Conservation (phyloP, 169 alveolate species). For the Plasmodium cynomolgi region DNA sequence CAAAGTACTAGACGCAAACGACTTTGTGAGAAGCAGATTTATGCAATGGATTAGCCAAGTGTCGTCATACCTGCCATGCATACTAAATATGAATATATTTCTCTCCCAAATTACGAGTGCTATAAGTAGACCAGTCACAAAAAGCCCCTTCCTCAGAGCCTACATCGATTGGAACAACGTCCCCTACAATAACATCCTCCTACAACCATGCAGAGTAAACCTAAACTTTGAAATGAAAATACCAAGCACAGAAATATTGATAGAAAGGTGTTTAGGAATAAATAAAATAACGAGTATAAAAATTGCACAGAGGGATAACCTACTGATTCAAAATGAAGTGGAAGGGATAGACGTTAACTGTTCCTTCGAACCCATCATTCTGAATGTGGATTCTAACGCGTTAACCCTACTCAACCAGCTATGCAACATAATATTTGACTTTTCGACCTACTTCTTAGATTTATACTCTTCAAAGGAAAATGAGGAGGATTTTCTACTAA, state of each 20-base stretch:
- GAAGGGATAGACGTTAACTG: conserved; percentile 55
- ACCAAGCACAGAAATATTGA: conserved; percentile 30
- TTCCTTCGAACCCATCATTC: conserved; percentile 41
- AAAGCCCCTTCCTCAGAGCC: conserved; percentile 57
- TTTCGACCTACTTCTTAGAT: conserved; percentile 21
- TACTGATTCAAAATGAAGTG: conserved; percentile 20
- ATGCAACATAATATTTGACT: conserved; percentile 35
- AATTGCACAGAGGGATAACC: conserved; percentile 23
- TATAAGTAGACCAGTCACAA: conserved; percentile 60
- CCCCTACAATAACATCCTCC: conserved; percentile 47
- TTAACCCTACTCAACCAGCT: conserved; percentile 59
- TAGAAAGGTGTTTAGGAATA: conserved; percentile 64
- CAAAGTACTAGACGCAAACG: conserved; percentile 30
- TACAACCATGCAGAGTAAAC: conserved; percentile 67
- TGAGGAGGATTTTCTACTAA: conserved; percentile 1
- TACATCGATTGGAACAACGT: conserved; percentile 73
- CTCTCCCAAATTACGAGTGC: conserved; percentile 71
- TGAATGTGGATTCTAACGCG: conserved; percentile 60
- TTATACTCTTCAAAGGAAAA: conserved; percentile 30
- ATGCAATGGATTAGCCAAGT: conserved; percentile 14
- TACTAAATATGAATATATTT: conserved; percentile 48
- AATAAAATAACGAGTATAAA: conserved; percentile 56
- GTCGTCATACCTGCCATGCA: conserved; percentile 52
- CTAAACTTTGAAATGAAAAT: conserved; percentile 34
- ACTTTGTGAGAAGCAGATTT: conserved; percentile 16